Base-by-base conservation (phyloP, 164 flowering plant genomes). In the Vitis amurensis region DNA sequence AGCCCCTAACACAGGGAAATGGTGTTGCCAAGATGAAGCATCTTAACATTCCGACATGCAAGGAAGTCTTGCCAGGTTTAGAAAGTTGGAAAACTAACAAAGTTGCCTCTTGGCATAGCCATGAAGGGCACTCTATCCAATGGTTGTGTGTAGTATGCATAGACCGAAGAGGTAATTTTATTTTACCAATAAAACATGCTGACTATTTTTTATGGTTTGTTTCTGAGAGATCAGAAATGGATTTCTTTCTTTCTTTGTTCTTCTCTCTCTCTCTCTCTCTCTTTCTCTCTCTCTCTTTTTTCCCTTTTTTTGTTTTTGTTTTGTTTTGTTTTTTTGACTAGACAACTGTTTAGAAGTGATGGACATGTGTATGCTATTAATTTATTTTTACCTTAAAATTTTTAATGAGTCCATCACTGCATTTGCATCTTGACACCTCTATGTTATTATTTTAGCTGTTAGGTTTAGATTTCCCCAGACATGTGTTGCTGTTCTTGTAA, bases 61-160 rank as follows among this genome's bases (percentile, higher is more conserved):
- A 83, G 79, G 98, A 91, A 70, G 91, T 90, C n/a, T 70, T 93
- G 76, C 97, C 99, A 52, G 86, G 89, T 68, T 71, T 95, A 55
- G 96, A 91, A 67, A 82, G 87, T 79, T 93, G 99, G 99, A 83
- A 73, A 76, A 72, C 89, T 50, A 78, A 81, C 76, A 95, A 93
- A 78, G 73, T 95, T 75, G 77, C 88, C 61, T 73, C 91, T 69
- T 95, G 99, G 99, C 94, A 93, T 80, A 84, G 80, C 70, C 80
- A 83, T 37, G 96, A 91, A 84, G 96, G 96, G 59, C 91, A 84
- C 47, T 93, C 98, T 56, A 77, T 95, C 70, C 91, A 83, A 61
- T 95, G 99, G 99, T 77, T 95, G 55, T 88, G 84, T 75, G 86
- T 90, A 11, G 82, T 87, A 17, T 91, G 89, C 73, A 80, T 93